Evolutionary conservation across 352 stramenopile species (phyloP), one percentile per base, ranked within the genome.

Genomic region (Pythium guiyangense): DNA sequence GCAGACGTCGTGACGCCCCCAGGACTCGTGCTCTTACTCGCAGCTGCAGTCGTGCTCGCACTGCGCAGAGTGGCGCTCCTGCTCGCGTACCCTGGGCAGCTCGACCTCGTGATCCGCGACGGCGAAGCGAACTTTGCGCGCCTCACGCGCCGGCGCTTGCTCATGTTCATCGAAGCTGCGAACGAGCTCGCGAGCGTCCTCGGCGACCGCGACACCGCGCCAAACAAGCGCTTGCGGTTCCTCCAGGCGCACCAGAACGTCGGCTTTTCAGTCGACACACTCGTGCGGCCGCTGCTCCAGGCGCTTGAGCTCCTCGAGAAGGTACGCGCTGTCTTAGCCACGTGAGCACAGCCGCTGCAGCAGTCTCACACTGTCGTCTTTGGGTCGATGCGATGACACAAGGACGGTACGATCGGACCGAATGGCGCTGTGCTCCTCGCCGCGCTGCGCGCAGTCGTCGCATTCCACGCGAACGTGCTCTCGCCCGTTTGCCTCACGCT

Each of bases 61-160:
- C 54, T 88, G 18, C 80, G 79, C 46, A 69, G 72, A 4, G 58
- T 92, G 17, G 69, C 77, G 26, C 79, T 74, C 22, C 63, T 87
- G 35, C 69, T 92, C 56, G 73, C 74, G 37, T 95, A 80, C 49
- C 85, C 85, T 0, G 85, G 85, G 2, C 85, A 95, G 39, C 60
- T 95, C 26, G 63, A 70, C 26, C 65, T 95, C 34, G 83, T 95
- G 35, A 85, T 88, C 44, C 75, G 85, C 49, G 85, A 95, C 53
- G 83, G 83, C 0, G 85, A 95, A 60, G 69, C 70, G 59, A 92
- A 74, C 48, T 95, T 92, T 27, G 77, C 81, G 46, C 69, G 79
- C 9, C 65, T 93, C 45, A 82, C 71, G 5, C 88, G 88, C 63
- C 77, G 79, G 6, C 76, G 82, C 9, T 58, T 95, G 6, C 73